Base-by-base conservation (phyloP, 768 basidiomycete species). In the Boletus rubescentipes region DNA sequence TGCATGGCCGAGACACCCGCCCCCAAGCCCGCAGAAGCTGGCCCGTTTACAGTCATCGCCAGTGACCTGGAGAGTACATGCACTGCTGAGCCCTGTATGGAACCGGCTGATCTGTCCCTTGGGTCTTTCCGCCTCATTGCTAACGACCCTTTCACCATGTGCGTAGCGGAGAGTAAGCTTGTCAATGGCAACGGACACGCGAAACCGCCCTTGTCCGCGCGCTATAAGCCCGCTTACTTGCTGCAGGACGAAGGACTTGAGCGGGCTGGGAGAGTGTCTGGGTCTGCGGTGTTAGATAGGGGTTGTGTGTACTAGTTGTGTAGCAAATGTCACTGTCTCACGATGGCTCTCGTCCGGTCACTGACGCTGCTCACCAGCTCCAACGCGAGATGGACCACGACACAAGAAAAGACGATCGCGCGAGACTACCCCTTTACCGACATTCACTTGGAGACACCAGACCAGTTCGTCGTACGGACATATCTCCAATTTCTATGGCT, bases 401-500 rank as follows among this genome's bases (percentile, higher is more conserved):
- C 77, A 0, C 87, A 89, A 56, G 86, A 87, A 62, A 82, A 82
- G 55, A 60, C 76, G 7, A 68, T 89, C 29, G 73, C 76, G 3
- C 72, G 72, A 37, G 85, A 86, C 20, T 85, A 76, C 59, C 86
- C 84, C 3, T 81, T 87, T 48, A 49, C 62, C 40, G 74, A 77
- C 20, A 40, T 75, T 32, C 57, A 69, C 41, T 58, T 72, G 38
- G 81, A 84, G 60, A 72, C 76, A 0, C 73, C 78, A 16, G 84
- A 82, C 16, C 79, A 85, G 57, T 84, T 78, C 61, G 77, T 85
- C 21, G 75, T 74, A 3, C 75, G 84, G n/a, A 83, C 76, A 4
- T 91, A 90, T 67, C 78, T 87, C 41, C 87, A 89, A 61, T 88
- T 85, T 59, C 76, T 91, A 8, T 91, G 88, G 87, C 77, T 90